Percentiles rank a stretch among this genome's conserved stretches.
These are phyloP conservation scores for Whalleya microplaca DNA, from an alignment of 2,329 filamentous ascomycete species.

Conservation along the genomic window DNA sequence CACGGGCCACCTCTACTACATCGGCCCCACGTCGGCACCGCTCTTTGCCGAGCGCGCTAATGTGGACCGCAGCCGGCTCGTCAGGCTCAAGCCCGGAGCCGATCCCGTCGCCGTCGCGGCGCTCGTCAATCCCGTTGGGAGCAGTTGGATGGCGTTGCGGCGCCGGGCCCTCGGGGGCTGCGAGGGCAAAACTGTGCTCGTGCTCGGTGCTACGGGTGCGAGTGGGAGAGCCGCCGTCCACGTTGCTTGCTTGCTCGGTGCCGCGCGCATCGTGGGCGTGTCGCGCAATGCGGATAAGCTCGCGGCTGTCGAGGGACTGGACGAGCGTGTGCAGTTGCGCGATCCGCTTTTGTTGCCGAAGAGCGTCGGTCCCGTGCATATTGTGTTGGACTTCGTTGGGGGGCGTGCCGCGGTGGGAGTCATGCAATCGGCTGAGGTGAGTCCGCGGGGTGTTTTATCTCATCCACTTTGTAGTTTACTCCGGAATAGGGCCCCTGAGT, in stretches of 20 bases:
- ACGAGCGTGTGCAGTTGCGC: conserved; percentile 8
- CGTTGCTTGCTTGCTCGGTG: background rate
- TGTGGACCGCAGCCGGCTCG: conserved; percentile 4
- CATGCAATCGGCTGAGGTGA: conserved; percentile 11
- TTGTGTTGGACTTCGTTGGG: conserved; percentile 15
- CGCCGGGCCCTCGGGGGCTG: conserved; percentile 7
- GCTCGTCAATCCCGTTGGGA: conserved; percentile 14
- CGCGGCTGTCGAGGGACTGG: conserved; percentile 8
- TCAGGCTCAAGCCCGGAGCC: conserved; percentile 3
- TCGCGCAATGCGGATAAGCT: conserved; percentile 7
- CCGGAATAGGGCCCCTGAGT: no score
- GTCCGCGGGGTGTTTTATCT: no score
- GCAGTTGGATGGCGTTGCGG: conserved; percentile 18
- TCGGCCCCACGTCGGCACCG: background rate
- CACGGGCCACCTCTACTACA: conserved; percentile 1
- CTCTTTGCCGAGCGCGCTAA: conserved; percentile 20
- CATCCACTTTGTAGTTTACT: no score
- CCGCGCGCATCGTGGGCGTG: no score
- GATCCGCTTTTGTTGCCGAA: conserved; percentile 7
- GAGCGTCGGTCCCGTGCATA: conserved; percentile 11
- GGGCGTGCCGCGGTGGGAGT: conserved; percentile 4
- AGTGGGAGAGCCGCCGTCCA: conserved; percentile 5
- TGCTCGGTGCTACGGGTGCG: conserved; percentile 12
- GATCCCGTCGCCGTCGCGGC: conserved; percentile 16
- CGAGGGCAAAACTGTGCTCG: conserved; percentile 6